phyloP scores from a whole-genome alignment of 768 basidiomycete species.

The Cantharellus anzutake region DNA sequence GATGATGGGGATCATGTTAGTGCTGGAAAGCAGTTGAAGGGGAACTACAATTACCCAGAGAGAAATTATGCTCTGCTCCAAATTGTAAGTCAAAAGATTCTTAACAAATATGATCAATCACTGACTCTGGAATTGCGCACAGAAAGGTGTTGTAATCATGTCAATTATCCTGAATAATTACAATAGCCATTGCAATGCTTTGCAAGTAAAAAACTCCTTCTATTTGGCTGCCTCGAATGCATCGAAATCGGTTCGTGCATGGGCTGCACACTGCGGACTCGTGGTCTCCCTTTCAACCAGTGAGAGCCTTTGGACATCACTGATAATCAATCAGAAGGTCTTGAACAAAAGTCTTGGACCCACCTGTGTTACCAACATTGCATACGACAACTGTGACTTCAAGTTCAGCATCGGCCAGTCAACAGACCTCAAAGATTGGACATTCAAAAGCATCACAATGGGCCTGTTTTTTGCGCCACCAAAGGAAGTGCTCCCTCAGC shows the following conservation, averaged over 20 bases:
- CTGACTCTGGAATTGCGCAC: no score
- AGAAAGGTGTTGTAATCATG: no score
- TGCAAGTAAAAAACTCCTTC: not conserved
- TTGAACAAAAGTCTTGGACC: not conserved
- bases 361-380: not conserved
- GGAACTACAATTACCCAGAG: no score
- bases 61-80: no score
- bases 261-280: not conserved
- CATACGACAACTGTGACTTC: not conserved
- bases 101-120: no score
- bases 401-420: not conserved
- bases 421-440: not conserved
- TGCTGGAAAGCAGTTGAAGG: no score
- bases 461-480: not conserved
- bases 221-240: not conserved
- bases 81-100: no score
- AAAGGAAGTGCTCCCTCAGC: not conserved
- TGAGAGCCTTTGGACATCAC: not conserved
- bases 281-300: not conserved
- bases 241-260: not conserved
- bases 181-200: not conserved
- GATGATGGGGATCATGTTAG: no score
- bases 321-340: not conserved
- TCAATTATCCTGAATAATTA: not conserved
- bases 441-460: not conserved